Conservation (phyloP, 2,329 filamentous ascomycete genomes). For the Biscogniauxia sp. region DNA sequence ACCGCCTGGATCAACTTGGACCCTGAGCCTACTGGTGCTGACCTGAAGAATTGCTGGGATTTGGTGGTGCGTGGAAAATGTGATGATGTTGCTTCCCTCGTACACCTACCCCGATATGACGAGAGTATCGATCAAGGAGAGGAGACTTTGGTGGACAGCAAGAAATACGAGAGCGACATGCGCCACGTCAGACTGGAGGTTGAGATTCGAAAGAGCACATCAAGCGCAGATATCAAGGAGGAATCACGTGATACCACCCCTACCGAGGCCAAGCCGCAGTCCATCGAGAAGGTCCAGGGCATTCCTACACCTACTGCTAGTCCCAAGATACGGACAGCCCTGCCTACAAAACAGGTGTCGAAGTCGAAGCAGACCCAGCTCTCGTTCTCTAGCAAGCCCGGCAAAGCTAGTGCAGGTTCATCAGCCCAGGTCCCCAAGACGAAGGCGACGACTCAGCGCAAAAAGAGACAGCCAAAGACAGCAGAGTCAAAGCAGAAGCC, state of each 20-base stretch:
- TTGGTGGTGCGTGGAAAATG: slow-evolving; percentile 82
- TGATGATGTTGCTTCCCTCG: slow-evolving; percentile 79
- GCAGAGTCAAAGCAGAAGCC: slow-evolving; percentile 40
- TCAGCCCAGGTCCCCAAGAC: slow-evolving; percentile 34
- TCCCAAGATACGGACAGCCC: slow-evolving; percentile 44
- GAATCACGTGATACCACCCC: slow-evolving; percentile 25
- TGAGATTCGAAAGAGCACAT: slow-evolving; percentile 35
- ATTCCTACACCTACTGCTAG: slow-evolving; percentile 60
- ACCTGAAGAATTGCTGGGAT: slow-evolving; percentile 93
- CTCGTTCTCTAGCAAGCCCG: slow-evolving; percentile 35
- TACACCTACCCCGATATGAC: slow-evolving; percentile 61
- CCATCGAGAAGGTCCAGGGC: slow-evolving; percentile 43
- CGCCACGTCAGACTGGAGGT: slow-evolving; percentile 41
- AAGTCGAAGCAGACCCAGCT: slow-evolving; percentile 54
- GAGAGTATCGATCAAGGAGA: slow-evolving; percentile 49
- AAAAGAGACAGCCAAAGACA: slow-evolving; percentile 42
- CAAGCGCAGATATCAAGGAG: slow-evolving; percentile 17
- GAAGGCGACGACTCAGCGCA: slow-evolving; percentile 32
- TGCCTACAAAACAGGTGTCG: slow-evolving; percentile 39
- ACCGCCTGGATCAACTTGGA: slow-evolving; percentile 96
- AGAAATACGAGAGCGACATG: slow-evolving; percentile 42
- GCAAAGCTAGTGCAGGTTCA: slow-evolving; percentile 23
- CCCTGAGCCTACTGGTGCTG: slow-evolving; percentile 73
- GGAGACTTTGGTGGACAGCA: slow-evolving; percentile 43
- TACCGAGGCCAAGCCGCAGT: slow-evolving; percentile 36